Evolutionary conservation across 1,284 basidiomycete species (phyloP).

Genomic region (Fomitopsis pinicola): DNA sequence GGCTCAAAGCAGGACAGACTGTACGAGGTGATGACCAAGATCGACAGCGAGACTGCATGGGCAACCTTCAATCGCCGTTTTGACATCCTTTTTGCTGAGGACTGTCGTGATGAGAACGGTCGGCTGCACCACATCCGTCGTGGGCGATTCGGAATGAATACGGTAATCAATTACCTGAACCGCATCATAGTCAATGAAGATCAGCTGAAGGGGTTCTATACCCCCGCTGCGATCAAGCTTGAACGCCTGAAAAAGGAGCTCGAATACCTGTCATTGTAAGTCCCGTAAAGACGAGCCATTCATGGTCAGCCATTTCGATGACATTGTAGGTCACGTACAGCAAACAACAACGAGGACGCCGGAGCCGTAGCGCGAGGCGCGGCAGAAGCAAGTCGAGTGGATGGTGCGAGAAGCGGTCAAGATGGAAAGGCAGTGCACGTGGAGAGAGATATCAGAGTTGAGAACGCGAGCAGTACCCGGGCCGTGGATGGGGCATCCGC

Average conservation of each 20-base stretch:
- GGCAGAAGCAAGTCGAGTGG: too few species aligned
- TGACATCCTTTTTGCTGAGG: constrained; percentile 4
- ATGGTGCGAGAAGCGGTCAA: too few species aligned
- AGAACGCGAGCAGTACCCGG: too few species aligned
- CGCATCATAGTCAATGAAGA: neutral
- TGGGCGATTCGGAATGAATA: neutral
- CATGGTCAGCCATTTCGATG: too few species aligned
- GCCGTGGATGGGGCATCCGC: too few species aligned
- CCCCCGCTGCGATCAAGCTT: neutral
- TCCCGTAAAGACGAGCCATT: too few species aligned
- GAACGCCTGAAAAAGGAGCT: neutral
- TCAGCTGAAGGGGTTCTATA: neutral
- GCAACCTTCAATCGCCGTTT: neutral
- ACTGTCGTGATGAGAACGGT: neutral
- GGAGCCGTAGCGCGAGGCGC: too few species aligned
- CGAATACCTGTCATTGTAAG: neutral
- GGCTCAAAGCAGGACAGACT: neutral
- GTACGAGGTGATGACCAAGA: neutral
- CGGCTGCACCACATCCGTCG: neutral
- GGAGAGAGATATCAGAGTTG: too few species aligned
- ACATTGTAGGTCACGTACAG: too few species aligned
- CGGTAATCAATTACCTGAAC: neutral
- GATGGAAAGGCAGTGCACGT: too few species aligned
- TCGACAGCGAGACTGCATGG: neutral
- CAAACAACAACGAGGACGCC: too few species aligned